Conservation (phyloP, 768 basidiomycete species). For the Saitozyma sp. region DNA sequence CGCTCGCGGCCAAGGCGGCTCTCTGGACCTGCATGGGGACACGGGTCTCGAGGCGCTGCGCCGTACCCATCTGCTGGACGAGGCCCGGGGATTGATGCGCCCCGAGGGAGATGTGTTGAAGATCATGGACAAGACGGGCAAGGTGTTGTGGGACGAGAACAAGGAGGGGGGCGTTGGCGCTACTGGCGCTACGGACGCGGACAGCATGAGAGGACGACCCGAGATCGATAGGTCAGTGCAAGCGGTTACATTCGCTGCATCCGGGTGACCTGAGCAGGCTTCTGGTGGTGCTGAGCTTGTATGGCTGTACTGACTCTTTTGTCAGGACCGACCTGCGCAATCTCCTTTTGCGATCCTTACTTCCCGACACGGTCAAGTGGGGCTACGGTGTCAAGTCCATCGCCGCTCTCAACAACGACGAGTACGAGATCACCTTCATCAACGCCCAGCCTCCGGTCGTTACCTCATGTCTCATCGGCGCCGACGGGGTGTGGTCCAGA, state of each 20-base stretch:
- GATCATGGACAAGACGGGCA: slow-evolving; percentile 30
- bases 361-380: slow-evolving; percentile 30
- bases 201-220: slow-evolving; percentile 12
- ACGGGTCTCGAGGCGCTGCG: slow-evolving; percentile 38
- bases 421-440: slow-evolving; percentile 23
- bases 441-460: not conserved
- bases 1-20: slow-evolving; percentile 14
- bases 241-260: not conserved
- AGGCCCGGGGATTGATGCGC: slow-evolving; percentile 32
- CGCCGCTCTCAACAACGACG: not conserved
- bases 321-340: slow-evolving; percentile 27
- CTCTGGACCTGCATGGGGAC: slow-evolving; percentile 47
- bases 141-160: slow-evolving; percentile 25
- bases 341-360: slow-evolving; percentile 18
- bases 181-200: not conserved
- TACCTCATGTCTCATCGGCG: slow-evolving; percentile 47
- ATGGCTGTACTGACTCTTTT: not conserved
- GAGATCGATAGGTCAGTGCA: slow-evolving; percentile 34
- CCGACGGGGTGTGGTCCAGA: slow-evolving; percentile 56
- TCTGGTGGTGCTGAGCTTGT: no score
- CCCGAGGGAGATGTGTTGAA: slow-evolving; percentile 35
- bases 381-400: slow-evolving; percentile 17
- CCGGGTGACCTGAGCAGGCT: no score
- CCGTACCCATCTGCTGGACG: slow-evolving; percentile 31
- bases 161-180: not conserved